Base-by-base conservation (phyloP, 2,329 filamentous ascomycete species). In the Delphinella strobiligena region DNA sequence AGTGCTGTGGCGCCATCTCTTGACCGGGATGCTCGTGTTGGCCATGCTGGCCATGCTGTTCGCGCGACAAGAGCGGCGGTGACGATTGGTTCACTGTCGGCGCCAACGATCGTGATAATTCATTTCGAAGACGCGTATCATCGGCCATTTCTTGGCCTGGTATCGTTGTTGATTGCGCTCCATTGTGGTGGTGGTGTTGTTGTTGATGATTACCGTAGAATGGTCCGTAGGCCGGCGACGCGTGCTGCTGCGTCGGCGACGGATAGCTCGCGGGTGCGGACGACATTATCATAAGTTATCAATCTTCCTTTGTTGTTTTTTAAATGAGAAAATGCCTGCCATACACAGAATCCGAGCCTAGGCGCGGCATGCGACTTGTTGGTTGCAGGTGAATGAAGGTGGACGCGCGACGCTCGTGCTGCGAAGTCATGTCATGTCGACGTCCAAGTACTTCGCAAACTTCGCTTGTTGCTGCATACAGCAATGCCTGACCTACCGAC, bases 111-210 rank as follows among this genome's bases (percentile, higher is more conserved):
- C 40, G 40, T 5, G 42, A 35, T 10, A 46, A 32, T 31, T 48
- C 45, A 39, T 41, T 38, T 12, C 34, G 38, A 15, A 46, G 27
- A 22, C 39, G 38, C 19, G 44, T 14, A 18, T 46, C 42, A 32
- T 40, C 42, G n/a, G 42, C 40, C 14, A 18, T 18, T 35, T 17
- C 14, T 17, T 19, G 33, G 7, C 30, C 29, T 41, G 38, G 18
- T 14, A 24, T 16, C 11, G 17, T 19, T 19, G 24, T 32, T 27
- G n/a, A n/a, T 22, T 39, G 41, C 33, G n/a, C n/a, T 3, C 12
- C 30, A 22, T 43, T 34, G 32, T 7, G 7, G 12, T 27, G 22
- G 7, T 27, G 36, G 32, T 7, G 7, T 7, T 27, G 22, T 27
- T 27, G 22, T 7, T 27, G 7, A 12, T 7, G 7, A 12, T 7